Base-by-base conservation (phyloP, 2,329 filamentous ascomycete species). In the Niveomyces coronatus region DNA sequence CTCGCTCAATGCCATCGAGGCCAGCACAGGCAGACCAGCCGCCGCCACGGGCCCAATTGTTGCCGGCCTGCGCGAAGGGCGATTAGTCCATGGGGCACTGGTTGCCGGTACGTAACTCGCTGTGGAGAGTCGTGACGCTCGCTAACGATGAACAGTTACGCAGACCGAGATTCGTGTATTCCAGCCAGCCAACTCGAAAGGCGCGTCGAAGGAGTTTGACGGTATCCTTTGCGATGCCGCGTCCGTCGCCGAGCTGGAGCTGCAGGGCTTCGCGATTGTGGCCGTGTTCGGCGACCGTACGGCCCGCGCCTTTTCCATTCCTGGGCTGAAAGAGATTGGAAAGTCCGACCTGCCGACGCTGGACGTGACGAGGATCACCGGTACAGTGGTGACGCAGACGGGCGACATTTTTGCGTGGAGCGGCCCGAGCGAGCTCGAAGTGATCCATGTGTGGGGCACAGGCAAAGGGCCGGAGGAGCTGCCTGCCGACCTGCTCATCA, bases 191-290 rank as follows among this genome's bases (percentile, higher is more conserved):
- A 76, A 75, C 1, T 71, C 79, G 15, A 96, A 94, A 61, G 91
- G 89, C n/a, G 88, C 89, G 0, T 85, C 87, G 39, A 94, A 91
- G 50, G 78, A 79, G 1, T 96, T 91, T 61, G 87, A 94, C 50
- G 79, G 85, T 47, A 76, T 67, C 42, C 65, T 94, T 28, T 96
- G 89, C 54, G 82, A 94, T 50, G 72, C 84, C 2, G 89, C 91
- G 3, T 68, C 72, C 3, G 76, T 96, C 1, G 79, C 83, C 0
- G 78, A 84, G 37, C 79, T 82, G 22, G 79, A 86, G 50, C 69
- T 81, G 17, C 75, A 81, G 31, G 86, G 86, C 1, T 79, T 81
- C 52, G 87, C 85, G 5, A 65, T 98, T 4, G 76, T 94, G 2
- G 83, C 82, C 2, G 66, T 95, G 1, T 95, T 94, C 50, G 85